Percentiles rank a stretch among this genome's conserved stretches.
Conservation (phyloP, 805 yeast genomes). For the Novakomyces olei region DNA sequence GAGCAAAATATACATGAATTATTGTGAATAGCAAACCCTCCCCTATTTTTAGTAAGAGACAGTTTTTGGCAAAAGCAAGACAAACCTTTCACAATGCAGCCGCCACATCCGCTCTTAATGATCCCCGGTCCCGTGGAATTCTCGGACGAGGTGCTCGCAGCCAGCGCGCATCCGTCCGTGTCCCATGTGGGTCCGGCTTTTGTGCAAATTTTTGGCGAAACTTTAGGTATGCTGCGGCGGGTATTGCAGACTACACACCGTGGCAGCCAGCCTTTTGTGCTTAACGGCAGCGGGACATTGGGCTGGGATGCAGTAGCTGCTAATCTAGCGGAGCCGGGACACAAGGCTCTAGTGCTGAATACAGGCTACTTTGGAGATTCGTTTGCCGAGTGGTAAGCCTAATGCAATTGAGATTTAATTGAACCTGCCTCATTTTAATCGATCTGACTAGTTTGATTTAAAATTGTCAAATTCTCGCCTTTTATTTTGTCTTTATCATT, state of each 20-base stretch:
- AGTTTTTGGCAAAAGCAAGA: no score
- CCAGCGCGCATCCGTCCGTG: conserved; percentile 63
- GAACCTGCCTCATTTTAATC: no score
- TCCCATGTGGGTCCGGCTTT: conserved; percentile 85
- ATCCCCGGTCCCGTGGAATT: conserved; percentile 74
- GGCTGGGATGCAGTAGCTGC: conserved; percentile 87
- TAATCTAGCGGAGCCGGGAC: conserved; percentile 42
- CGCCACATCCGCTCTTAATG: conserved; percentile 25
- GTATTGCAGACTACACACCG: conserved; percentile 42
- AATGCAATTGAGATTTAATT: no score
- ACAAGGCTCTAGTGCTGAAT: conserved; percentile 55
- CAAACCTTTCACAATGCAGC: no score
- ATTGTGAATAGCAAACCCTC: no score
- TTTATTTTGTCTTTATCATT: no score
- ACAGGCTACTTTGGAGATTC: conserved; percentile 27
- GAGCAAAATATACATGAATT: no score
- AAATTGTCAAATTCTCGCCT: no score
- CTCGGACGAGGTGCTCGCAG: conserved; percentile 52
- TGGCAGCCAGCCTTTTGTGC: conserved; percentile 54
- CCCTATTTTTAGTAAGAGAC: no score
- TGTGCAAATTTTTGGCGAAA: conserved; percentile 45
- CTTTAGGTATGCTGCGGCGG: conserved; percentile 42
- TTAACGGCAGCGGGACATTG: conserved; percentile 80
- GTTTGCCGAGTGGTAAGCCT: conserved; percentile 66
- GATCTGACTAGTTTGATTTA: no score